These are phyloP conservation scores for Amphirosellinia nigrospora DNA, from an alignment of 495 filamentous ascomycete genomes.

Conservation along the genomic window DNA sequence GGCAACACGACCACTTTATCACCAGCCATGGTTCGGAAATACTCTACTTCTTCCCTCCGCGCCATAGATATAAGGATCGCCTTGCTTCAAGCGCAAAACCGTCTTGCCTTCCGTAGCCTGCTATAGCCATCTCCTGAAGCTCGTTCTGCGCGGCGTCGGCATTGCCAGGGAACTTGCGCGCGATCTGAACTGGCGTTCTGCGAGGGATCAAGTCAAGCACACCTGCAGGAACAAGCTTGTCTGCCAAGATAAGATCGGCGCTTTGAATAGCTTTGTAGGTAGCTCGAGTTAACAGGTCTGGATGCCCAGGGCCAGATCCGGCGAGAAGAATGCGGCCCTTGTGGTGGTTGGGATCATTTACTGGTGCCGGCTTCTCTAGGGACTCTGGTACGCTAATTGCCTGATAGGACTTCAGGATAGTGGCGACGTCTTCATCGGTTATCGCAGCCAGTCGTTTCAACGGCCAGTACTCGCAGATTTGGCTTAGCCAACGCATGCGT, in stretches of 20 bases:
- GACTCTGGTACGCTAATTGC: constrained; percentile 23
- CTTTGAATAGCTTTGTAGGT: constrained; percentile 83
- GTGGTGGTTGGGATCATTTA: constrained; percentile 3
- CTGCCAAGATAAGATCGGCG: constrained; percentile 89
- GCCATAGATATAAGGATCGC: constrained; percentile 94
- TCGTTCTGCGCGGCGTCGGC: constrained; percentile 93
- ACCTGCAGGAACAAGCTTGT: constrained; percentile 91
- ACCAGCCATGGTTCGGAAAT: constrained; percentile 73
- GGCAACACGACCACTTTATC: constrained; percentile 73
- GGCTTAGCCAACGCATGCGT: constrained; percentile 88
- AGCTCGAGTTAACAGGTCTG: constrained; percentile 86
- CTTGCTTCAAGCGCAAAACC: constrained; percentile 91
- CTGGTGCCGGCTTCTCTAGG: constrained; percentile 12
- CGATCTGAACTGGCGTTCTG: constrained; percentile 86
- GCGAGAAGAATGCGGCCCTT: constrained; percentile 82
- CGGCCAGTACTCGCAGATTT: constrained; percentile 99
- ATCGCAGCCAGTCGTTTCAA: constrained; percentile 79
- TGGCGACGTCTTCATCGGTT: constrained; percentile 76
- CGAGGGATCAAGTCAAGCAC: constrained; percentile 90
- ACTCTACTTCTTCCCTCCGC: constrained; percentile 91
- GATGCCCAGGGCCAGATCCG: constrained; percentile 92
- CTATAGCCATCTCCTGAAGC: constrained; percentile 79
- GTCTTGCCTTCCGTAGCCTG: constrained; percentile 74
- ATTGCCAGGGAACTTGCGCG: constrained; percentile 96
- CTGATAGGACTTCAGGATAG: constrained; percentile 71